Base-by-base conservation (phyloP, 352 stramenopile species). In the Stramenopiles sp. region DNA sequence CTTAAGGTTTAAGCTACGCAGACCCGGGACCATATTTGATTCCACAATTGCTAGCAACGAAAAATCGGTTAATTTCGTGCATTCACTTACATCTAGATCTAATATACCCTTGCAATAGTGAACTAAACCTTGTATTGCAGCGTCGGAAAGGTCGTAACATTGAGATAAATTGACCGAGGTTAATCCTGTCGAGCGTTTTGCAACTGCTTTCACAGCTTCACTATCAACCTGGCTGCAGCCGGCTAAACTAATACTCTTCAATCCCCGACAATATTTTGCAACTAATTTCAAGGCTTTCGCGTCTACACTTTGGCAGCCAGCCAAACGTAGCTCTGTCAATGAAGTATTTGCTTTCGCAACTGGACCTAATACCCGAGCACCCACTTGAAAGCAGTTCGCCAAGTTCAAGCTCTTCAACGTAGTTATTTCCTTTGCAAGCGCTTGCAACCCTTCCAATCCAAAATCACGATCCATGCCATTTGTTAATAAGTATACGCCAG, bases 391-490 rank as follows among this genome's bases (percentile, higher is more conserved):
- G 81, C 92, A 97, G 0, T 87, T 85, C 80, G 87, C 86, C 1
- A 92, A 75, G 55, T 89, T 86, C 1, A 92, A 81, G 75, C 85
- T 81, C 55, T 85, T 87, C 30, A 92, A 81, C 4, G 75, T 81
- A 39, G 75, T 75, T 31, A 80, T 83, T 30, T 39, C 32, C 14
- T 84, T 86, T 7, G 90, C 89, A 44, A 97, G 86, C 0, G 92
- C 91, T 80, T 94, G 92, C 0, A 97, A 84, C 0, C 93, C 93
- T 84, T 96, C 93, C 0, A 96, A 85, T 0, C 90, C 92, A 86
- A 97, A 97, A 67, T 94, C 88, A 30, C 92, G 91, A 39, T 95
- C 89, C 80, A 89, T 91, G n/a, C 93, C 93, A 81, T 97, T 93
- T 22, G 91, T 96, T 0, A 97, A 87, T 80, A 97, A 88, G 80